Evolutionary conservation across 768 basidiomycete species (phyloP), one percentile per base, ranked within the genome.

Genomic region (Russula brevipes): DNA sequence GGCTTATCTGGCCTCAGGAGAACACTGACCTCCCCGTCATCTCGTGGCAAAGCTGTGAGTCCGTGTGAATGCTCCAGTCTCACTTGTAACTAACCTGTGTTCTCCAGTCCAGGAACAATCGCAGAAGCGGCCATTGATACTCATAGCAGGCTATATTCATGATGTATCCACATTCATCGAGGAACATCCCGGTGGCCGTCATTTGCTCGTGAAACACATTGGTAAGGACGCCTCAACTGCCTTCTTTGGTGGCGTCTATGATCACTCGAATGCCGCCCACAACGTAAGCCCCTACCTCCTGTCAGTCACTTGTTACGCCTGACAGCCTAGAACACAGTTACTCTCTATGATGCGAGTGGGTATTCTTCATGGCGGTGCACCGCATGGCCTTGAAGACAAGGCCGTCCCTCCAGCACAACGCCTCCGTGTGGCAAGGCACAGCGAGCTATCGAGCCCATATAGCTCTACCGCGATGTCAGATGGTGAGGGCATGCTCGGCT

Each of bases 221-320:
- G 94, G 94, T 60, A 90, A 85, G 73, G 94, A 96, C 70, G 94
- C 90, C 3, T 93, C 93, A 3, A 91, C 91, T 0, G 93, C 94
- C 6, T 97, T 96, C 81, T 94, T 96, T 70, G 94, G 94, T 65
- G 91, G 89, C 63, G 87, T 94, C 0, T 92, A 92, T 70, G 89
- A 90, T 68, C 91, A 93, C 70, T 91, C 88, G 36, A 93, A 93
- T 71, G 89, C 90, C 50, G 89, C 91, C 6, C 89, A 93, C 73
- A 92, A 93, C 70, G 86, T 87, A 70, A 42, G 85, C 4, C 75
- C 16, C 42, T 16, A 3, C 19, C 3, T 55, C 50, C 38, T n/a
- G 1, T 33, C 38, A 6, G 19, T n/a, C n/a, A 38, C 35, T 1
- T 24, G 16, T 64, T 24, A 47, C 68, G 17, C 63, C 56, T 36